Evolutionary conservation across 345 rosid species (phyloP).

Genomic region (Pugionium cornutum): DNA sequence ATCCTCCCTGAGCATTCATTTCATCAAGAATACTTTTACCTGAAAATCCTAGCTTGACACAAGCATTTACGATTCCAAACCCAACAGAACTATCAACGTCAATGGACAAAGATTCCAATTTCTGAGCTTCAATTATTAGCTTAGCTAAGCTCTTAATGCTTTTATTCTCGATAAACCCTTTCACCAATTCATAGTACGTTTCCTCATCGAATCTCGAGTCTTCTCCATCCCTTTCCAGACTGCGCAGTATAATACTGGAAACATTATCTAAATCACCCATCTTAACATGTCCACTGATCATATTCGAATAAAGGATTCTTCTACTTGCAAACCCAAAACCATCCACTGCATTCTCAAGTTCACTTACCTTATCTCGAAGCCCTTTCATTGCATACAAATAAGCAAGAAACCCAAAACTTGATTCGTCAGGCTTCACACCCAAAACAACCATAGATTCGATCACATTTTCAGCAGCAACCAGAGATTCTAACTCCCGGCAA

Average conservation of each 20-base stretch:
- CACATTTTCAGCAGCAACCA: slow-evolving; percentile 64
- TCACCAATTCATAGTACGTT: slow-evolving; percentile 60
- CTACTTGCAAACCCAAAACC: slow-evolving; percentile 58
- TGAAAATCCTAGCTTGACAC: slow-evolving; percentile 68
- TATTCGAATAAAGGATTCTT: slow-evolving; percentile 46
- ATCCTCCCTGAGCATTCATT: slow-evolving; percentile 67
- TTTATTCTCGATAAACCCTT: slow-evolving; percentile 65
- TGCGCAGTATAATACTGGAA: slow-evolving; percentile 44
- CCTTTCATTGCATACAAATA: slow-evolving; percentile 87
- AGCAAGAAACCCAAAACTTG: slow-evolving; percentile 73
- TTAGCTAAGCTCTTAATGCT: slow-evolving; percentile 61
- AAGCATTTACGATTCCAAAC: slow-evolving; percentile 70
- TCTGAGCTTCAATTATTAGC: slow-evolving; percentile 76
- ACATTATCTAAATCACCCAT: slow-evolving; percentile 60
- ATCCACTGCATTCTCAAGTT: slow-evolving; percentile 60
- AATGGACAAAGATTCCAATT: slow-evolving; percentile 48
- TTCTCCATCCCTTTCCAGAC: slow-evolving; percentile 46
- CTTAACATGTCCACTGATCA: slow-evolving; percentile 76
- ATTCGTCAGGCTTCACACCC: slow-evolving; percentile 72
- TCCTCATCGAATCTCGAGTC: slow-evolving; percentile 49
- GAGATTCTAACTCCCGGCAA: slow-evolving; percentile 58
- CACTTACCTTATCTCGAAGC: slow-evolving; percentile 56
- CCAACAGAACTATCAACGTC: slow-evolving; percentile 59
- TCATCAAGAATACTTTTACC: slow-evolving; percentile 78
- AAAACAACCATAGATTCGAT: slow-evolving; percentile 70